phyloP scores from a whole-genome alignment of 2,329 filamentous ascomycete species.

The Trichophyton simii region DNA sequence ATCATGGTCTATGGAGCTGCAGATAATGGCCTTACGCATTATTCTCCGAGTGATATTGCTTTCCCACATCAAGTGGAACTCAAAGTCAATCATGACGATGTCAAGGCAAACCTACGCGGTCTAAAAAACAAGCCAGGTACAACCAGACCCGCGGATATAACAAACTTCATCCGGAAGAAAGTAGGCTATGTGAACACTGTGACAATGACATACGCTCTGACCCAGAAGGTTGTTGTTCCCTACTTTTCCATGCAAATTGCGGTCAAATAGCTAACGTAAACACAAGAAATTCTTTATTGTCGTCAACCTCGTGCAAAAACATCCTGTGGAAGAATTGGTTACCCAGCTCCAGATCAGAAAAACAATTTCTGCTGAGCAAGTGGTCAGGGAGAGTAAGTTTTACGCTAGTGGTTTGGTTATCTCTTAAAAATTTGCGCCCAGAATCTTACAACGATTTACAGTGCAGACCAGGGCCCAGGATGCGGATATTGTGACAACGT shows the following conservation, averaged over 20 bases:
- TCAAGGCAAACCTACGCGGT: constrained; percentile 86
- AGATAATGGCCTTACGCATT: constrained; percentile 46
- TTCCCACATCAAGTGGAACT: constrained; percentile 91
- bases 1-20: constrained; percentile 75
- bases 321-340: constrained; percentile 60
- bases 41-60: constrained; percentile 55
- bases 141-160: constrained; percentile 87
- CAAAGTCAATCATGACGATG: constrained; percentile 73
- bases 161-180: constrained; percentile 56
- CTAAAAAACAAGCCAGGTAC: constrained; percentile 94
- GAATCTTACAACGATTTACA: constrained; percentile 26
- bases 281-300: constrained; percentile 58
- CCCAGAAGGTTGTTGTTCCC: constrained; percentile 55
- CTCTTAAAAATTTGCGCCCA: too few relatives aligned
- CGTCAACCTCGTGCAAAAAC: constrained; percentile 62
- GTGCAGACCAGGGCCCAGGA: constrained; percentile 73
- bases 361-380: constrained; percentile 66
- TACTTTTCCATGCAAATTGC: neutral
- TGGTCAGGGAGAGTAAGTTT: constrained; percentile 67
- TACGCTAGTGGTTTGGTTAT: neutral
- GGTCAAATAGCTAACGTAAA: neutral
- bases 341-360: constrained; percentile 51
- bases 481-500: constrained; percentile 77
- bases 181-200: constrained; percentile 61
- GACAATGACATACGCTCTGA: constrained; percentile 83